Conservation (phyloP, 805 yeast genomes). For the Nakazawaea ishiwadae region DNA sequence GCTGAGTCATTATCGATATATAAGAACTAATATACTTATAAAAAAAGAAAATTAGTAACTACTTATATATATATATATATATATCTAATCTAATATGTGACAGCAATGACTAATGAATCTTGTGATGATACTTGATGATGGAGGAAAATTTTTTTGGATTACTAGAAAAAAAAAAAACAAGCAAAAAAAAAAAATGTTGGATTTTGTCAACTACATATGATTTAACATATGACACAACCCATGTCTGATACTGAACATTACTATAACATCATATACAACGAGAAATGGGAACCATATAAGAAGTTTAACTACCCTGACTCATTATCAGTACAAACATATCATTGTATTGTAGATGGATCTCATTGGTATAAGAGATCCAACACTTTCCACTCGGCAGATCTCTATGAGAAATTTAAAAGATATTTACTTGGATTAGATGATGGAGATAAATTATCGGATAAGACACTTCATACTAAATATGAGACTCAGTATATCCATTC, state of each 20-base stretch:
- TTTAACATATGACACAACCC: no score
- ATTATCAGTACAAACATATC: constrained; percentile 5
- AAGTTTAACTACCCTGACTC: neutral
- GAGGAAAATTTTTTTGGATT: no score
- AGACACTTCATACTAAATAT: constrained; percentile 21
- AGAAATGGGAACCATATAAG: no score
- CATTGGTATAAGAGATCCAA: constrained; percentile 10
- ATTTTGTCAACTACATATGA: constrained; percentile 2
- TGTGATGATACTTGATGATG: no score
- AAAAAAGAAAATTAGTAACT: no score
- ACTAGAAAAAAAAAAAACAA: no score
- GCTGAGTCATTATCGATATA: neutral
- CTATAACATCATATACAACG: no score
- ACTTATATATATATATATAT: no score
- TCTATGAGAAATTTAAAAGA: constrained; percentile 1
- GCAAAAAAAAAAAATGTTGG: constrained; percentile 2
- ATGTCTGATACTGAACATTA: no score
- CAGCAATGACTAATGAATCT: no score
- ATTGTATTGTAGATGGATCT: neutral
- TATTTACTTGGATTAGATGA: constrained; percentile 4
- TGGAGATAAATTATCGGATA: neutral
- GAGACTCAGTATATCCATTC: constrained; percentile 32
- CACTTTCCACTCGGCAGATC: neutral
- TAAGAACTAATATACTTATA: neutral
- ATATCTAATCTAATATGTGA: neutral